Evolutionary conservation across 805 yeast species (phyloP).

Genomic region (Starmerella khaoyaiensis): DNA sequence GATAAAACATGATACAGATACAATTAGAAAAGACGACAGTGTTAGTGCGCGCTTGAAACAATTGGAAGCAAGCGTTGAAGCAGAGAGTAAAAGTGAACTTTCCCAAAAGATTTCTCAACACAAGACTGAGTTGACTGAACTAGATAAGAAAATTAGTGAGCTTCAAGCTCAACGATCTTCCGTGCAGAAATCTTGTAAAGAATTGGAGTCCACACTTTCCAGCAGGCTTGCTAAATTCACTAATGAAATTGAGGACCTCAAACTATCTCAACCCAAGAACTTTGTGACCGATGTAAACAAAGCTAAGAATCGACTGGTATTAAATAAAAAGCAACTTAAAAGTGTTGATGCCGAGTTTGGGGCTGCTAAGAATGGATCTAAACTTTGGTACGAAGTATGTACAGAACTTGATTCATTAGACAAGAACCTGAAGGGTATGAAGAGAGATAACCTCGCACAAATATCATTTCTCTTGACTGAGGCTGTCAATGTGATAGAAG

Average conservation of each 20-base stretch:
- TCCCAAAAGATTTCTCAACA: slow-evolving; percentile 8
- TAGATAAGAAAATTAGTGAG: slow-evolving; percentile 18
- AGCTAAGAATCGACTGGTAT: background rate
- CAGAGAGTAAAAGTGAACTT: slow-evolving; percentile 10
- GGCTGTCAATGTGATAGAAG: slow-evolving; percentile 11
- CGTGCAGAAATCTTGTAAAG: slow-evolving; percentile 9
- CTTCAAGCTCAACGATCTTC: slow-evolving; percentile 12
- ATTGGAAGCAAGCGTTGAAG: slow-evolving; percentile 7
- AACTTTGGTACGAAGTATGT: slow-evolving; percentile 11
- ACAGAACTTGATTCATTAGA: slow-evolving; percentile 18
- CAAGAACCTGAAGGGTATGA: slow-evolving; percentile 10
- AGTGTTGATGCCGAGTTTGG: slow-evolving; percentile 16
- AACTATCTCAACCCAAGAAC: slow-evolving; percentile 3
- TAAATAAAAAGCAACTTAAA: background rate
- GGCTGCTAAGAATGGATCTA: slow-evolving; percentile 14
- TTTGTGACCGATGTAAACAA: slow-evolving; percentile 2
- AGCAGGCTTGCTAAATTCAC: slow-evolving; percentile 12
- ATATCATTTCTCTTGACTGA: slow-evolving; percentile 15
- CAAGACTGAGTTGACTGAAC: slow-evolving; percentile 4
- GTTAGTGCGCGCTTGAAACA: slow-evolving; percentile 8
- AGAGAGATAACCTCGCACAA: slow-evolving; percentile 12
- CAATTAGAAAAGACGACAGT: slow-evolving; percentile 1
- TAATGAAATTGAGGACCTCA: slow-evolving; percentile 8
- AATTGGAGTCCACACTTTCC: slow-evolving; percentile 8
- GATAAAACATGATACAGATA: background rate